Evolutionary conservation across 1,284 basidiomycete genomes (phyloP).

Genomic region (Malassezia yamatoensis): DNA sequence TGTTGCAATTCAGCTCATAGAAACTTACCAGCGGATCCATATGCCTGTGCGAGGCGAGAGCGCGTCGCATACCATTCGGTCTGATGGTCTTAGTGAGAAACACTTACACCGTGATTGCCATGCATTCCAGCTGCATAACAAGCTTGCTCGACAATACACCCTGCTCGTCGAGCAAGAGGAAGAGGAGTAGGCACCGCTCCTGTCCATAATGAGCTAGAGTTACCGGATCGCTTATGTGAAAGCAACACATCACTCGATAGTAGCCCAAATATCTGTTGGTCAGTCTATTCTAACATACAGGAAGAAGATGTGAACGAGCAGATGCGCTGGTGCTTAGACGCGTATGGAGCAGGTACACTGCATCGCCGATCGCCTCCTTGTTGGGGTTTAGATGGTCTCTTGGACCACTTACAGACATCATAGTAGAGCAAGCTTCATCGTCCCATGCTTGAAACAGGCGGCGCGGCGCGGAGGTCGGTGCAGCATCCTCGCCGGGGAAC

Average conservation of each 20-base stretch:
- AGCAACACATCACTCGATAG: not conserved
- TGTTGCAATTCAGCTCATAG: not conserved
- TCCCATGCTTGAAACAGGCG: slow-evolving; percentile 17
- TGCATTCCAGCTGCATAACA: slow-evolving; percentile 1
- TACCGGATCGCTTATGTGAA: not conserved
- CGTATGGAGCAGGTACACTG: slow-evolving; percentile 2
- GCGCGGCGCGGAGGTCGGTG: slow-evolving; percentile 9
- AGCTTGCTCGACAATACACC: slow-evolving; percentile 3
- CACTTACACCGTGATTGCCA: slow-evolving; percentile 1
- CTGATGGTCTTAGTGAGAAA: not conserved
- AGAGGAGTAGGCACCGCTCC: slow-evolving; percentile 5
- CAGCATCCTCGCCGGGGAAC: slow-evolving; percentile 13
- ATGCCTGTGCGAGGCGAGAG: slow-evolving; percentile 5
- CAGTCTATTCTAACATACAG: not conserved
- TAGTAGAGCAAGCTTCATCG: not conserved
- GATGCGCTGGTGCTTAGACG: slow-evolving; percentile 1
- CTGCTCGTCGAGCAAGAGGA: not conserved
- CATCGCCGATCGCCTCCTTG: not conserved
- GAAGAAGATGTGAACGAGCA: slow-evolving; percentile 8
- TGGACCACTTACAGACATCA: not conserved
- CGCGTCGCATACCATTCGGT: slow-evolving; percentile 14
- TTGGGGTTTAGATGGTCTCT: not conserved
- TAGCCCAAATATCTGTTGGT: not conserved
- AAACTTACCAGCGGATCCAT: slow-evolving; percentile 12
- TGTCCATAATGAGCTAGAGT: not conserved